These are phyloP conservation scores for Lyophyllum decastes DNA, from an alignment of 768 basidiomycete species.

Conservation along the genomic window DNA sequence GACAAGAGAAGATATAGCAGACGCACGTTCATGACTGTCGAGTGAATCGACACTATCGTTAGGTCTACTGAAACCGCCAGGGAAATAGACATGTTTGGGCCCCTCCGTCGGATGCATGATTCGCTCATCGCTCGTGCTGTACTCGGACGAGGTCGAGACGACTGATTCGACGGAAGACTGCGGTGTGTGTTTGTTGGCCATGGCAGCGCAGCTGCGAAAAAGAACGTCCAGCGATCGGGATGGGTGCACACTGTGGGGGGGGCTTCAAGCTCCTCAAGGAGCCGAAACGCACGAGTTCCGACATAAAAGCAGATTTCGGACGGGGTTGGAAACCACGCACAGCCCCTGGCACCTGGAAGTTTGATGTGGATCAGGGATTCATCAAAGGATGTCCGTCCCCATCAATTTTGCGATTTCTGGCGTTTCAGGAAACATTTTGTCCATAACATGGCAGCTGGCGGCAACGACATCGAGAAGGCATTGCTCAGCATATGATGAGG, in stretches of 20 bases:
- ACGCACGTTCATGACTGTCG: constrained; percentile 20
- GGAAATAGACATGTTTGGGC: constrained; percentile 20
- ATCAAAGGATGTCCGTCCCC: constrained; percentile 12
- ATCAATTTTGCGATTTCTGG: constrained; percentile 1
- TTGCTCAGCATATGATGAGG: background rate
- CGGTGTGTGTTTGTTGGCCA: constrained; percentile 22
- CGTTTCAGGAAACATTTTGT: background rate
- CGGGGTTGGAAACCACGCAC: constrained; percentile 23
- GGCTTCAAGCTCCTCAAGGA: constrained; percentile 25
- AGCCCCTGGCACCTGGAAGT: constrained; percentile 16
- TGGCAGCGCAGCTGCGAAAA: constrained; percentile 26
- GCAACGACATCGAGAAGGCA: too few species aligned
- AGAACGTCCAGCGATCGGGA: constrained; percentile 25
- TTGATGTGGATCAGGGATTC: constrained; percentile 18
- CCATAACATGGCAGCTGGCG: too few species aligned
- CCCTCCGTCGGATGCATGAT: constrained; percentile 15
- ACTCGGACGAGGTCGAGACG: constrained; percentile 19
- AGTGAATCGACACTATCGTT: constrained; percentile 21
- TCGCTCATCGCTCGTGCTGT: constrained; percentile 15
- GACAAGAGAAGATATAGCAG: background rate
- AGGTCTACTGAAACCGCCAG: constrained; percentile 21
- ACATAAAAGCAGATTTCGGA: constrained; percentile 17
- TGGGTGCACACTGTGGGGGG: constrained; percentile 14
- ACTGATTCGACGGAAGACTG: constrained; percentile 29
- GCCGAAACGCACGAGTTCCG: constrained; percentile 7